Base-by-base conservation (phyloP, 495 filamentous ascomycete species). In the Tuber umbilicatum region DNA sequence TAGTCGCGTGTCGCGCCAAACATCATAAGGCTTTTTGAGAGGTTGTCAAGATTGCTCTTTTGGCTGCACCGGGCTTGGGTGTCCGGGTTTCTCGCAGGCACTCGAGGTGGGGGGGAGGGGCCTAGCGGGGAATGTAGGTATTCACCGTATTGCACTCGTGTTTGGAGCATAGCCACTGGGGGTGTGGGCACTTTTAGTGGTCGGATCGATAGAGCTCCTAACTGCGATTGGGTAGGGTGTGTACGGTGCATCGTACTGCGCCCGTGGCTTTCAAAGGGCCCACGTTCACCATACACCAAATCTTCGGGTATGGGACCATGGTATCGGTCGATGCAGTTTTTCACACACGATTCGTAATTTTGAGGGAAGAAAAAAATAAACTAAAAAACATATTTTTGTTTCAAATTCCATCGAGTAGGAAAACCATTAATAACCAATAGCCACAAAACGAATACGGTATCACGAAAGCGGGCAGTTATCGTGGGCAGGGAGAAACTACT, bases 311-410 rank as follows among this genome's bases (percentile, higher is more conserved):
- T 2, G 12, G 12, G 31, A 7, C 4, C 3, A 35, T 17, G 16
- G 35, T 64, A 64, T 35, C 12, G 27, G 27, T 64, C 16, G 27
- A 35, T 31, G 55, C 16, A 19, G 27, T 16, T 35, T 55, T 35
- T 64, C 27, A 35, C 27, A 35, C 19, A 64, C 55, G 17, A 64
- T 64, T 27, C 14, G 14, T 16, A 64, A 35, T 31, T 64, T 35
- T 0, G 14, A 5, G 14, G 9, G 9, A 47, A 41, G 40, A 40
- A 14, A 4, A 38, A 69, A 23, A 19, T n/a, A n/a, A n/a, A n/a
- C n/a, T n/a, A 21, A n/a, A 21, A 50, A 14, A 38, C 70, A 71
- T 14, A 43, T 21, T 39, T 76, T 31, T 69, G 38, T 70, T 76
- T 55, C 50, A 50, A 68, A 69, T 64, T 27, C 23, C 50, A 64